Evolutionary conservation across 2,329 filamentous ascomycete genomes (phyloP).

Genomic region (Cercospora zeina): DNA sequence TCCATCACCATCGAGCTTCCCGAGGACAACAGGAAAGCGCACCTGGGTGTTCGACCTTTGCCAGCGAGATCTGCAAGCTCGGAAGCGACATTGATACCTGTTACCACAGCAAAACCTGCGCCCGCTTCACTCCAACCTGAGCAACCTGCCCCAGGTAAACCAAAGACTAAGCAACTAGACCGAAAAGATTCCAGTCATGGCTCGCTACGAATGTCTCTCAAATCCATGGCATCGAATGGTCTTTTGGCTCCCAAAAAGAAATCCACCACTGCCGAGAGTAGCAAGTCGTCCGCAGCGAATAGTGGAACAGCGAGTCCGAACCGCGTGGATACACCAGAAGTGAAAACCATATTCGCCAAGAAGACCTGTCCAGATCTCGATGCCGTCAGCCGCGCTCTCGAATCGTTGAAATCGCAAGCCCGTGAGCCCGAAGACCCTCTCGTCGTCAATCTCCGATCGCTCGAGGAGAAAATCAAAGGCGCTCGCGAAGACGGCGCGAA

Average conservation of each 20-base stretch:
- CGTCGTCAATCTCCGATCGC: conserved; percentile 18
- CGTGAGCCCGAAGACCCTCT: conserved; percentile 13
- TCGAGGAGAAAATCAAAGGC: conserved; percentile 24
- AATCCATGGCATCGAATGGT: conserved; percentile 1
- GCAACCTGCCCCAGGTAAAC: background rate
- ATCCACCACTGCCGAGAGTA: background rate
- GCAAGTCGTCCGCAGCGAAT: background rate
- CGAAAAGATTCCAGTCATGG: conserved; percentile 1
- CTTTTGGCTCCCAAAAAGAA: conserved; percentile 17
- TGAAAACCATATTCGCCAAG: conserved; percentile 26
- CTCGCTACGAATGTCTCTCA: conserved; percentile 15
- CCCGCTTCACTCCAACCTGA: background rate
- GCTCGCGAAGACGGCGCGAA: conserved; percentile 24
- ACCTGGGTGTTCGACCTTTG: background rate
- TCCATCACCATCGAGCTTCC: conserved; percentile 10
- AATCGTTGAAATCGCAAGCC: conserved; percentile 19
- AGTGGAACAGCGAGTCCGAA: conserved; percentile 17
- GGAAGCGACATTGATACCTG: conserved; percentile 7
- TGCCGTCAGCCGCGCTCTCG: conserved; percentile 27
- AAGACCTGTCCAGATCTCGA: conserved; percentile 26
- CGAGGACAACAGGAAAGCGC: background rate
- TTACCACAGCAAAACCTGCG: background rate
- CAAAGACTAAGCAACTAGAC: conserved; percentile 2
- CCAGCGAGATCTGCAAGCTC: conserved; percentile 8
- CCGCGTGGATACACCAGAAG: conserved; percentile 22